Conservation (phyloP, 352 stramenopile species). For the Pythium guiyangense region DNA sequence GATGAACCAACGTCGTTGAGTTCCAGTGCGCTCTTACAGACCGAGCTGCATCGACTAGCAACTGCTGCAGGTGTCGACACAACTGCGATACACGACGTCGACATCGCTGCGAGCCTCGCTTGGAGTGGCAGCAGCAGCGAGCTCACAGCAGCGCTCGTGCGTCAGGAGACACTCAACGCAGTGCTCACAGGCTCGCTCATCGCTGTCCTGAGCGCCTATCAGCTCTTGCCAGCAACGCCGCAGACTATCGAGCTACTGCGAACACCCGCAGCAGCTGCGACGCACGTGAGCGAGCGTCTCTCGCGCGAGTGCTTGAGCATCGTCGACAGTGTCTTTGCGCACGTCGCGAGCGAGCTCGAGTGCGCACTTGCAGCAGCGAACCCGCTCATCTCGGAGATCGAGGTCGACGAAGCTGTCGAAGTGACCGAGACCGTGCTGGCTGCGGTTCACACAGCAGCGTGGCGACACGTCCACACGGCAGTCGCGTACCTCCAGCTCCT, state of each 20-base stretch:
- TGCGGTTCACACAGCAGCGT: constrained; percentile 21
- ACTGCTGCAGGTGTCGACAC: constrained; percentile 18
- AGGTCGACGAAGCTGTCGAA: constrained; percentile 30
- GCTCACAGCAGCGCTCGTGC: constrained; percentile 13
- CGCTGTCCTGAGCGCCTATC: constrained; percentile 25
- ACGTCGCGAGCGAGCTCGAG: constrained; percentile 12
- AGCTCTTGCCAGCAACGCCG: constrained; percentile 12
- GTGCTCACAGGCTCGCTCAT: constrained; percentile 25
- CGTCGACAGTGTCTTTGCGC: constrained; percentile 8
- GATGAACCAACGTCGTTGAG: not conserved
- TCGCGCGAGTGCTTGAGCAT: constrained; percentile 8
- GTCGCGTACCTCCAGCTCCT: constrained; percentile 18
- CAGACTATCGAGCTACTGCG: constrained; percentile 11
- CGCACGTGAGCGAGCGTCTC: constrained; percentile 15
- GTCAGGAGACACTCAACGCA: constrained; percentile 14
- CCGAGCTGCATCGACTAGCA: constrained; percentile 23
- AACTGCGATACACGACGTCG: constrained; percentile 14
- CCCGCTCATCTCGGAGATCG: constrained; percentile 41
- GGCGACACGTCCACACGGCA: constrained; percentile 14
- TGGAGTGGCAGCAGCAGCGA: constrained; percentile 17
- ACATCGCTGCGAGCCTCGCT: constrained; percentile 12
- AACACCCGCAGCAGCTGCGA: constrained; percentile 16
- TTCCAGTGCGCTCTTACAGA: not conserved
- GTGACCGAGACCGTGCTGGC: constrained; percentile 20
- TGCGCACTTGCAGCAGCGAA: constrained; percentile 19